Percentiles rank a stretch among this genome's conserved stretches.
These are phyloP conservation scores for Syzygium oleosum DNA, from an alignment of 345 rosid genomes.

Conservation along the genomic window DNA sequence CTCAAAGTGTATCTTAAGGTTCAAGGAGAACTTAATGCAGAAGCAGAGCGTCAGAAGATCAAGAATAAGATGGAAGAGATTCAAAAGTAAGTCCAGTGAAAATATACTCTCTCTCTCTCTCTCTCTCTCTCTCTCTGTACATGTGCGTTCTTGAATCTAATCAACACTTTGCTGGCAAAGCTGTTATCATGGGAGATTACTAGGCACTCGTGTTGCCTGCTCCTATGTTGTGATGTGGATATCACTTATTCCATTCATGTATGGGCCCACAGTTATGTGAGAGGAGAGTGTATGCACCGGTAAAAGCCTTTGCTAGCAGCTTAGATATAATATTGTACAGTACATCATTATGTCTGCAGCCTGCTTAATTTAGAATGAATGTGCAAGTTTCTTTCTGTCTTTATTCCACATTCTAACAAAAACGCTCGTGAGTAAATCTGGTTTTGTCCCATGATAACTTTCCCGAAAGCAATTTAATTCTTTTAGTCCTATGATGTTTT, in stretches of 20 bases:
- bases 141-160: neutral
- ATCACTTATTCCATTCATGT: neutral
- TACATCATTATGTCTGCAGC: neutral
- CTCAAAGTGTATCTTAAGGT: constrained; percentile 74
- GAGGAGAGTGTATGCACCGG: neutral
- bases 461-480: neutral
- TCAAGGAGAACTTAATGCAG: constrained; percentile 48
- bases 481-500: neutral
- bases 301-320: neutral
- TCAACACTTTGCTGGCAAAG: neutral
- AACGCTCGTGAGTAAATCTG: neutral
- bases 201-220: too few relatives aligned
- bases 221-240: neutral
- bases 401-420: neutral
- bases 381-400: neutral
- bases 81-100: constrained; percentile 39
- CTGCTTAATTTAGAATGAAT: neutral
- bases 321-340: neutral
- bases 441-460: neutral
- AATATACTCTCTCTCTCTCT: neutral
- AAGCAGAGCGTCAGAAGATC: constrained; percentile 63
- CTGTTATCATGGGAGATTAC: too few relatives aligned
- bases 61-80: constrained; percentile 54
- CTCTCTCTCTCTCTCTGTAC: neutral
- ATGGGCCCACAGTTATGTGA: neutral